Evolutionary conservation across 148 eudicot genomes (phyloP).

Genomic region (Rhododendron mucronatum): DNA sequence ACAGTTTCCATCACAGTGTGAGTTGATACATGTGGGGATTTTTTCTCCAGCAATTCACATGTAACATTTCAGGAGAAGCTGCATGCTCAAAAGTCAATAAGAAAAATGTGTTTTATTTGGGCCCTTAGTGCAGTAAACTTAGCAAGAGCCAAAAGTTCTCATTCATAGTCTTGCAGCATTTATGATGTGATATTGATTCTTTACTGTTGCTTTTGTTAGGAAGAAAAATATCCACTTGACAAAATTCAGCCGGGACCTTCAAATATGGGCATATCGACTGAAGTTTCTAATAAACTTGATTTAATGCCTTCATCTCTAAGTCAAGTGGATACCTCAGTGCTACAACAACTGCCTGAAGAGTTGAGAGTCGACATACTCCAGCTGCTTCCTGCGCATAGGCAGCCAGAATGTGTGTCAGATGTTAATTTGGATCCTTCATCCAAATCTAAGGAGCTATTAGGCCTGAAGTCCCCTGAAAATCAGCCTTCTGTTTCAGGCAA

Average conservation of each 20-base stretch:
- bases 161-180: not conserved
- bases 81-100: not conserved
- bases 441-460: constrained; percentile 13
- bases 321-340: constrained; percentile 74
- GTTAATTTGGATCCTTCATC: constrained; percentile 6
- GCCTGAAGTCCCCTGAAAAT: constrained; percentile 8
- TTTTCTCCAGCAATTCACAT: not conserved
- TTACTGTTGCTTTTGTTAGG: constrained; percentile 10
- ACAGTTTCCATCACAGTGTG: not conserved
- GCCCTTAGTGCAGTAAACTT: not conserved
- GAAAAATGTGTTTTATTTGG: not conserved
- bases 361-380: constrained; percentile 65
- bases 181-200: not conserved
- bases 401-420: constrained; percentile 24
- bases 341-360: constrained; percentile 81
- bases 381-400: constrained; percentile 65
- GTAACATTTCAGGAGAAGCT: constrained; percentile 5
- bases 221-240: constrained; percentile 11
- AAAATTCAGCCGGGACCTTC: constrained; percentile 23
- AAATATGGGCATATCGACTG: constrained; percentile 10
- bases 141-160: not conserved
- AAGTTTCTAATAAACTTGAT: constrained; percentile 22
- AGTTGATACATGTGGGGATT: not conserved
- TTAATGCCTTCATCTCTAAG: constrained; percentile 87
- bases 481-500: constrained; percentile 22